phyloP scores from a whole-genome alignment of 306 rosid species.

The Prosopis cineraria region DNA sequence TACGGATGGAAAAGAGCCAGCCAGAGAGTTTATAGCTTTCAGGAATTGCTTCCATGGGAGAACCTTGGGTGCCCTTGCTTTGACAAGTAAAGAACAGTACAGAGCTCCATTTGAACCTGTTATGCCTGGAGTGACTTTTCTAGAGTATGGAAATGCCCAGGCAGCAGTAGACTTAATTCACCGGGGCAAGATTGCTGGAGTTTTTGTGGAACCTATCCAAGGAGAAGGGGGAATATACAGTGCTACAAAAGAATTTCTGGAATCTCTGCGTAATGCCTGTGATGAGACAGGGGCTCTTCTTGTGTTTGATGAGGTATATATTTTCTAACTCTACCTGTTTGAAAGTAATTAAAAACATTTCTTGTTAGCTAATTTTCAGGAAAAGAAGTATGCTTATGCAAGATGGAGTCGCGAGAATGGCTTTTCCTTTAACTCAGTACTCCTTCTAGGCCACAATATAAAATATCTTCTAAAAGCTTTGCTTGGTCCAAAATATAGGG shows the following conservation, averaged over 20 bases:
- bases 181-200: slow-evolving; percentile 73
- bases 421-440: neutral
- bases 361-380: neutral
- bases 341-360: neutral
- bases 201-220: slow-evolving; percentile 93
- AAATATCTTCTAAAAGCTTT: too few relatives aligned
- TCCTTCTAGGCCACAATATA: too few relatives aligned
- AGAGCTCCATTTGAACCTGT: slow-evolving; percentile 90
- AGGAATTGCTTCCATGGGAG: slow-evolving; percentile 90
- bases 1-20: slow-evolving; percentile 57
- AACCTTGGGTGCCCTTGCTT: slow-evolving; percentile 93
- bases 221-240: slow-evolving; percentile 95
- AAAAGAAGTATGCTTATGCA: slow-evolving; percentile 4
- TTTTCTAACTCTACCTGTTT: neutral
- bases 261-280: slow-evolving; percentile 71
- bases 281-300: slow-evolving; percentile 80
- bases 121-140: slow-evolving; percentile 92
- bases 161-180: slow-evolving; percentile 65
- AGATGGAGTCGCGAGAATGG: neutral
- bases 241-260: slow-evolving; percentile 84
- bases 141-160: slow-evolving; percentile 76
- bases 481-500: too few relatives aligned
- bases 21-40: slow-evolving; percentile 75
- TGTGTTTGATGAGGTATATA: slow-evolving; percentile 85
- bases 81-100: slow-evolving; percentile 92